Conservation (phyloP, 1,284 basidiomycete species). For the Stygiomarasmius scandens region DNA sequence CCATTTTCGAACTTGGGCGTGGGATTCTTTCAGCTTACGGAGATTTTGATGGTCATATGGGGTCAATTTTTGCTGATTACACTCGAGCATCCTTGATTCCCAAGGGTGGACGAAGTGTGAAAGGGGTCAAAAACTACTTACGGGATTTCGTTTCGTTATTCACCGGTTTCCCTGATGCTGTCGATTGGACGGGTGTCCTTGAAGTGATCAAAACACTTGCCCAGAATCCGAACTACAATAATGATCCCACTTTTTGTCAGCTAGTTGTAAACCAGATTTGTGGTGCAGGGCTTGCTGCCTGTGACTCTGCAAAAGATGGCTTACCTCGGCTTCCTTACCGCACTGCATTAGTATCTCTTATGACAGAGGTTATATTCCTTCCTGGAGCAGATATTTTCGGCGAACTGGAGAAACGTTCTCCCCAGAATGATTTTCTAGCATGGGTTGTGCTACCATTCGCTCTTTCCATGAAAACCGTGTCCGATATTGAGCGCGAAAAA, state of each 20-base stretch:
- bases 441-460: conserved; percentile 66
- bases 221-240: conserved; percentile 49
- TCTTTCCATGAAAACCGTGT: conserved; percentile 54
- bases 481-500: conserved; percentile 45
- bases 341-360: conserved; percentile 52
- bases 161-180: conserved; percentile 47
- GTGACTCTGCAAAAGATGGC: conserved; percentile 53
- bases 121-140: conserved; percentile 58
- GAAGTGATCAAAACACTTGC: conserved; percentile 55
- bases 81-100: conserved; percentile 48
- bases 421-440: conserved; percentile 61
- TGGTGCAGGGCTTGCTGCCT: conserved; percentile 56
- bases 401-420: conserved; percentile 56
- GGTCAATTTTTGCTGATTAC: conserved; percentile 55
- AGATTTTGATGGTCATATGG: conserved; percentile 31
- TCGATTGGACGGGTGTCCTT: conserved; percentile 69
- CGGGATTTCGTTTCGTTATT: conserved; percentile 62
- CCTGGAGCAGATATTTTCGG: conserved; percentile 56
- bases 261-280: conserved; percentile 66
- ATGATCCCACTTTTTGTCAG: conserved; percentile 52
- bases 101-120: conserved; percentile 42
- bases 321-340: conserved; percentile 54
- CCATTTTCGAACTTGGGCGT: conserved; percentile 62
- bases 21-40: conserved; percentile 54
- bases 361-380: conserved; percentile 57